phyloP scores from a whole-genome alignment of 768 basidiomycete species.

The Lentinula detonsa region DNA sequence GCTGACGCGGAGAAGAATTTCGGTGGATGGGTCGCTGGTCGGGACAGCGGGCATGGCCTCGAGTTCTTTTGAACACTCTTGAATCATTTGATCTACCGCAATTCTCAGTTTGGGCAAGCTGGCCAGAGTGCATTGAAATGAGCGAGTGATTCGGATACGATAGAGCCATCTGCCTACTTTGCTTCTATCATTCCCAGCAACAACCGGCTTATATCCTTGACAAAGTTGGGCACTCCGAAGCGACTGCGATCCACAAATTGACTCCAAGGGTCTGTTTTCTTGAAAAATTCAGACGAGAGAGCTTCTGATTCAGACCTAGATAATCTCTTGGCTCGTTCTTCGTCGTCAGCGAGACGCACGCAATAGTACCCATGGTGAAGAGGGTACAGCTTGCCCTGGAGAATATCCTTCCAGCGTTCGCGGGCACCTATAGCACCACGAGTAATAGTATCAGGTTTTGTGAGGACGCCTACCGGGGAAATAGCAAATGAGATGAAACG shows the following conservation, averaged over 20 bases:
- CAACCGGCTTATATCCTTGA: slow-evolving; percentile 43
- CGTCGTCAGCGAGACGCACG: slow-evolving; percentile 59
- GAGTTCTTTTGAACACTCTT: slow-evolving; percentile 25
- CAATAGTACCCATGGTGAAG: slow-evolving; percentile 60
- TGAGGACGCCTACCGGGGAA: neutral
- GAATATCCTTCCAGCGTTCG: slow-evolving; percentile 41
- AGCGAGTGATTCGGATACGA: slow-evolving; percentile 9
- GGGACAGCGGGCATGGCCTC: slow-evolving; percentile 32
- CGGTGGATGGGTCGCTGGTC: slow-evolving; percentile 33
- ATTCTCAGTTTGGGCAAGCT: slow-evolving; percentile 43
- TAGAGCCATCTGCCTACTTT: slow-evolving; percentile 11
- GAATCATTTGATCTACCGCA: slow-evolving; percentile 35
- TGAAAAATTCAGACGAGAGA: slow-evolving; percentile 40
- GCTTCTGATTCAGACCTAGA: slow-evolving; percentile 29
- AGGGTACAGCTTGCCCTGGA: slow-evolving; percentile 38
- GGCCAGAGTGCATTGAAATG: neutral
- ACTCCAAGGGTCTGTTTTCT: slow-evolving; percentile 45
- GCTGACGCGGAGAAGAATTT: slow-evolving; percentile 37
- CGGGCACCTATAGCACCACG: slow-evolving; percentile 34
- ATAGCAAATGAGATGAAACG: neutral
- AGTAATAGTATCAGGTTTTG: slow-evolving; percentile 49
- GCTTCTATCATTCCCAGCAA: slow-evolving; percentile 20
- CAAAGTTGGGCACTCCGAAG: slow-evolving; percentile 52
- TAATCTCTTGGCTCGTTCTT: slow-evolving; percentile 34
- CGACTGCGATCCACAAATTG: slow-evolving; percentile 35